Conservation (phyloP, 345 rosid genomes). For the Euphorbia peplus region DNA sequence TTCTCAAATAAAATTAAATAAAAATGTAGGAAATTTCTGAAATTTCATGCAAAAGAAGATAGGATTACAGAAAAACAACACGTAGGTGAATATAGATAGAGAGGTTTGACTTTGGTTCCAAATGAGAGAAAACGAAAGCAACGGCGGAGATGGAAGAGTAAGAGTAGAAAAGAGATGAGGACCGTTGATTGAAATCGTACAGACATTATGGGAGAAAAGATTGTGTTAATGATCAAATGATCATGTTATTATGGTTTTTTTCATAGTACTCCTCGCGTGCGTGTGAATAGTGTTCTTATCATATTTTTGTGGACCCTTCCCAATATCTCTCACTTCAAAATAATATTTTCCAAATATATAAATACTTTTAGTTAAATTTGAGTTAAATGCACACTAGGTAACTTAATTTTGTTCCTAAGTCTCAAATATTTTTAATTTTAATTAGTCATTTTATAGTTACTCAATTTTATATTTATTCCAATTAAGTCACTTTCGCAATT, state of each 20-base stretch:
- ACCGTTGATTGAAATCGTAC: slow-evolving; percentile 1
- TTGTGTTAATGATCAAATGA: slow-evolving; percentile 26
- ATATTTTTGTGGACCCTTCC: slow-evolving; percentile 29
- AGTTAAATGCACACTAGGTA: too few relatives aligned
- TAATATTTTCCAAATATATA: too few relatives aligned
- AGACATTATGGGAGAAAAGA: slow-evolving; percentile 18
- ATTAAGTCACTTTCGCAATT: too few relatives aligned
- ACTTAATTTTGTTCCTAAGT: too few relatives aligned
- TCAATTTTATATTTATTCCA: too few relatives aligned
- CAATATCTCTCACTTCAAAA: too few relatives aligned
- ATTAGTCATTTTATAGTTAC: too few relatives aligned
- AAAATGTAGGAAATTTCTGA: neutral
- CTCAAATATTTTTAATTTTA: too few relatives aligned
- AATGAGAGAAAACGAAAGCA: neutral
- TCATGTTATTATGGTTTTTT: slow-evolving; percentile 25
- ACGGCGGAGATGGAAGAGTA: slow-evolving; percentile 9
- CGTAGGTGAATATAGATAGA: slow-evolving; percentile 8
- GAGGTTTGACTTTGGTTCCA: slow-evolving; percentile 12
- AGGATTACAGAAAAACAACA: neutral
- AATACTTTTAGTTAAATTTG: too few relatives aligned
- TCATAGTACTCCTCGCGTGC: slow-evolving; percentile 35
- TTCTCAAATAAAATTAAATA: neutral
- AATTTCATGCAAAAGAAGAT: neutral
- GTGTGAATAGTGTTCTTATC: slow-evolving; percentile 28
- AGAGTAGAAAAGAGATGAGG: neutral